phyloP scores from a whole-genome alignment of 108 stramenopile species.

The Epithemia pelagica region DNA sequence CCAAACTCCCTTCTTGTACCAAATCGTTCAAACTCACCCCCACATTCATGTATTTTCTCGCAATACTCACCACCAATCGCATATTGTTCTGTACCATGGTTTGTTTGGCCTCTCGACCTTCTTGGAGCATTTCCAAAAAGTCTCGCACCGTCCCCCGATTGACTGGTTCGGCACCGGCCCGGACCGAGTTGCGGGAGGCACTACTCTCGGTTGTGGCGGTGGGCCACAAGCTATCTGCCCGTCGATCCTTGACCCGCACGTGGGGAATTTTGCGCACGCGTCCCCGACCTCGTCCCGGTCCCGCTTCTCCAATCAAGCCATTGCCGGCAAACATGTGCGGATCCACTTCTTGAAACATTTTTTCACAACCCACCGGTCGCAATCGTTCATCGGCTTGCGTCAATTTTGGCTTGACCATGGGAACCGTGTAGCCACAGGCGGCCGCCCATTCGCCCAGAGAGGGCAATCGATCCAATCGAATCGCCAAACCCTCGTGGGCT shows the following conservation, averaged over 20 bases:
- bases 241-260: slow-evolving; percentile 41
- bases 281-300: slow-evolving; percentile 71
- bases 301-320: slow-evolving; percentile 53
- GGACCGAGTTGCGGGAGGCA: too few relatives aligned
- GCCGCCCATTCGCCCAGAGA: slow-evolving; percentile 75
- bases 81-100: slow-evolving; percentile 91
- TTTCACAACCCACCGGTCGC: slow-evolving; percentile 48
- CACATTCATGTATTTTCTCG: slow-evolving; percentile 76
- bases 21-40: slow-evolving; percentile 80
- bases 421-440: slow-evolving; percentile 47
- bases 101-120: slow-evolving; percentile 77
- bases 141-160: slow-evolving; percentile 61
- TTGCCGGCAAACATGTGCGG: slow-evolving; percentile 82
- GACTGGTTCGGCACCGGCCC: slow-evolving; percentile 29
- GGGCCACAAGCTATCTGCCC: slow-evolving; percentile 32
- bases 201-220: not conserved
- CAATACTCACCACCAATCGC: slow-evolving; percentile 89
- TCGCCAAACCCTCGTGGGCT: slow-evolving; percentile 67
- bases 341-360: slow-evolving; percentile 46
- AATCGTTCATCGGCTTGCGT: slow-evolving; percentile 44
- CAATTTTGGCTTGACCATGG: not conserved
- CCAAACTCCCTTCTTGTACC: slow-evolving; percentile 87
- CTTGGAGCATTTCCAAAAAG: slow-evolving; percentile 71
- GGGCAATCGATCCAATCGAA: slow-evolving; percentile 38
- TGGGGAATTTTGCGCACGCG: slow-evolving; percentile 66